phyloP scores from a whole-genome alignment of 2,329 filamentous ascomycete genomes.

The Davidsoniella neocaledoniae region DNA sequence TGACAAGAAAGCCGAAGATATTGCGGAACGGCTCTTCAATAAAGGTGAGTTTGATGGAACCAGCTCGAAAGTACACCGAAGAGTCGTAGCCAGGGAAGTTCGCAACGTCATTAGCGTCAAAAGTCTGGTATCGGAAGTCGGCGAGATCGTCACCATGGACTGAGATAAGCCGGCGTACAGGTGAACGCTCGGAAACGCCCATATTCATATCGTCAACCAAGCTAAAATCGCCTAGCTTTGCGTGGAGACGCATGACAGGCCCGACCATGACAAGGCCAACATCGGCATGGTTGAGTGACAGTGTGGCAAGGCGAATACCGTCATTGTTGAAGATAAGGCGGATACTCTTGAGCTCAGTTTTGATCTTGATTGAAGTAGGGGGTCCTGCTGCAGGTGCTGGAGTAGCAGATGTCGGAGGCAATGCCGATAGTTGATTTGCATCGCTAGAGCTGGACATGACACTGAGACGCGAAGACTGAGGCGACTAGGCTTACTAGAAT shows the following conservation, averaged over 20 bases:
- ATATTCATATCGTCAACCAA: slow-evolving; percentile 88
- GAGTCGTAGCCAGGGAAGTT: slow-evolving; percentile 90
- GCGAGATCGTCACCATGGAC: slow-evolving; percentile 93
- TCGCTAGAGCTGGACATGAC: slow-evolving; percentile 10
- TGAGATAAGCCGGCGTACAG: slow-evolving; percentile 71
- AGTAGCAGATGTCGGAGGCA: not conserved
- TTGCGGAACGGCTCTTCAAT: slow-evolving; percentile 94
- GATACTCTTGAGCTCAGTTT: slow-evolving; percentile 85
- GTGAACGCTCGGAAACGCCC: slow-evolving; percentile 66
- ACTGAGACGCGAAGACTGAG: slow-evolving; percentile 8
- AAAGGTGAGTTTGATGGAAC: slow-evolving; percentile 94
- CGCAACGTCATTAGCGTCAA: slow-evolving; percentile 51
- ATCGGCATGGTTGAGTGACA: slow-evolving; percentile 84
- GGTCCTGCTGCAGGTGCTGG: slow-evolving; percentile 13
- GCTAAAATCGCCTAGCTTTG: slow-evolving; percentile 71
- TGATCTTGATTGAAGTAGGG: slow-evolving; percentile 71
- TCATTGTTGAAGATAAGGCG: slow-evolving; percentile 93
- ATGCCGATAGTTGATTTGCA: not conserved
- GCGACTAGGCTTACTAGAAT: not conserved
- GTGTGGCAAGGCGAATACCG: slow-evolving; percentile 78
- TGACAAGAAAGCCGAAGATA: slow-evolving; percentile 94
- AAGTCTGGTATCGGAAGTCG: slow-evolving; percentile 95
- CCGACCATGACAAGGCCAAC: slow-evolving; percentile 77
- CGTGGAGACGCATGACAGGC: slow-evolving; percentile 73
- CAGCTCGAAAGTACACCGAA: slow-evolving; percentile 75